Conservation (phyloP, 2,329 filamentous ascomycete genomes). For the Aureobasidium leucospermi region DNA sequence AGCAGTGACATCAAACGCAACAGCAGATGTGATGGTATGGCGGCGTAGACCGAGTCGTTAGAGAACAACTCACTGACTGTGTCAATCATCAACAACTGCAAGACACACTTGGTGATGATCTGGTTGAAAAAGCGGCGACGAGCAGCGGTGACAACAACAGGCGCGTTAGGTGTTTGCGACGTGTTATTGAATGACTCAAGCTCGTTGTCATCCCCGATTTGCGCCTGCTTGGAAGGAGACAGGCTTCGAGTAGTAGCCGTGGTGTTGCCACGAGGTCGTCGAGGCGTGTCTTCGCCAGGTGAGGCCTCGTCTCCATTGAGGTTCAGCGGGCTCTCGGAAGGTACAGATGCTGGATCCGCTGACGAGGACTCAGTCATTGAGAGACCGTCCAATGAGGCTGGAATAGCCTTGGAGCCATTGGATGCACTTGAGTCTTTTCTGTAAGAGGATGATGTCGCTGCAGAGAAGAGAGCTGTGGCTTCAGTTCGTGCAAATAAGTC, state of each 20-base stretch:
- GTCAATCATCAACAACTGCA: constrained; percentile 98
- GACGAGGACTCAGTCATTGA: constrained; percentile 34
- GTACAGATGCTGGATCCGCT: constrained; percentile 24
- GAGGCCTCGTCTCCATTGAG: constrained; percentile 29
- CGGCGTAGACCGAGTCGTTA: constrained; percentile 87
- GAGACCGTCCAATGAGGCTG: constrained; percentile 31
- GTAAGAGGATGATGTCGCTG: constrained; percentile 49
- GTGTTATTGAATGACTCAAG: constrained; percentile 85
- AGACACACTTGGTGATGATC: constrained; percentile 96
- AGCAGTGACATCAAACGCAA: constrained; percentile 87
- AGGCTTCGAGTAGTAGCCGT: constrained; percentile 1
- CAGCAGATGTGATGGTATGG: constrained; percentile 85
- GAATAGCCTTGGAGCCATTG: constrained; percentile 25
- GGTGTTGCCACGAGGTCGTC: constrained; percentile 4
- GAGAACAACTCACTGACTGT: constrained; percentile 98
- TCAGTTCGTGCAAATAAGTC: constrained; percentile 93
- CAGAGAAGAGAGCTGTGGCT: constrained; percentile 89
- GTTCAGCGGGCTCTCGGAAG: constrained; percentile 36
- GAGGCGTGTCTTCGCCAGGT: neutral
- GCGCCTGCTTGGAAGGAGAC: constrained; percentile 6
- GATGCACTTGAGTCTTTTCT: constrained; percentile 16
- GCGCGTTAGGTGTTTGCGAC: constrained; percentile 81
- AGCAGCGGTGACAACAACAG: constrained; percentile 85
- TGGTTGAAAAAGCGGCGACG: constrained; percentile 95
- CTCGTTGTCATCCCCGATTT: constrained; percentile 26